Percentiles rank a stretch among this genome's conserved stretches.
Conservation (phyloP, 2,329 filamentous ascomycete genomes). For the Curvularia spicifera region DNA sequence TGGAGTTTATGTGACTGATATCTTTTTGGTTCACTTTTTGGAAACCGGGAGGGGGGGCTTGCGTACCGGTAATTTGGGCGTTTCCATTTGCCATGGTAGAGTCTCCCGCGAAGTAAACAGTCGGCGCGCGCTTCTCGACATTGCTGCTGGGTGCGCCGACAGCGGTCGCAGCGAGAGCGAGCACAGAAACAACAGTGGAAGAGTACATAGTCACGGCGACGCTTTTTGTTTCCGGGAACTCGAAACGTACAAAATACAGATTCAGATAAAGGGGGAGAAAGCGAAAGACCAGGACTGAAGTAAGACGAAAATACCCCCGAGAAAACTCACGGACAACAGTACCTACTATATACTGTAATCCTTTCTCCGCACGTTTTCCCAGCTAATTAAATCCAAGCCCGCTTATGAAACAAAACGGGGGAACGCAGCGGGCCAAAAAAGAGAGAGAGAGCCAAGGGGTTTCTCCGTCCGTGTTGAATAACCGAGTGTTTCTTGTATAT, state of each 20-base stretch:
- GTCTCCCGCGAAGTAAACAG: constrained; percentile 65
- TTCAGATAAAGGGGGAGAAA: neutral
- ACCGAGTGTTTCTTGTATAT: neutral
- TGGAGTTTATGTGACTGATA: too few relatives aligned
- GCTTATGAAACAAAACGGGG: neutral
- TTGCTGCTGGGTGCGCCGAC: constrained; percentile 32
- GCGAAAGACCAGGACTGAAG: neutral
- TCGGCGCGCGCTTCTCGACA: constrained; percentile 46
- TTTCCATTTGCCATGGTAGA: constrained; percentile 65
- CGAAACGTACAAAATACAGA: neutral
- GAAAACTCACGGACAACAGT: neutral
- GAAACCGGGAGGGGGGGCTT: too few relatives aligned
- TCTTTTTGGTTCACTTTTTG: too few relatives aligned
- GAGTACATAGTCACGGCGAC: constrained; percentile 8
- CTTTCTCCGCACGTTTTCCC: neutral
- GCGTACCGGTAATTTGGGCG: constrained; percentile 52
- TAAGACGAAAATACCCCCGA: neutral
- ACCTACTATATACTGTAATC: neutral
- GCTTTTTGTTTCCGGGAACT: neutral
- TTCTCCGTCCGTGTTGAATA: neutral
- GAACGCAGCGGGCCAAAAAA: too few relatives aligned
- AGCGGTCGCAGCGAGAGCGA: constrained; percentile 29
- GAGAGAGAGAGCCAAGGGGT: neutral
- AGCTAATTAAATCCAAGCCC: too few relatives aligned
- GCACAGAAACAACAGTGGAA: constrained; percentile 25